Evolutionary conservation across 371 early-diverging fungal species (phyloP).

Genomic region (Mucor mucedo): DNA sequence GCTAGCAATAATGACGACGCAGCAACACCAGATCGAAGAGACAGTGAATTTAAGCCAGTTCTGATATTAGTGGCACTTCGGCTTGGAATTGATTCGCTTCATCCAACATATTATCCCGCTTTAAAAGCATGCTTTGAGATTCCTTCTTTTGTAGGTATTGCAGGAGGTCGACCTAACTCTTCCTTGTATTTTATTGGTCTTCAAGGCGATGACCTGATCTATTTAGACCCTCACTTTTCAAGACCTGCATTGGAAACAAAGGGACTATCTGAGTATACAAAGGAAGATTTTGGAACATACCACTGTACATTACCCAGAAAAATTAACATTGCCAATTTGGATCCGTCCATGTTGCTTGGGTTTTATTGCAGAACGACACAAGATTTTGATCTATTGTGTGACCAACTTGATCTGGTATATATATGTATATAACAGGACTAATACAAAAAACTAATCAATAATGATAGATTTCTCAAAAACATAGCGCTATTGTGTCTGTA

Average conservation of each 20-base stretch:
- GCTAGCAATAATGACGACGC: slow-evolving; percentile 10
- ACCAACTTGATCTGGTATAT: slow-evolving; percentile 51
- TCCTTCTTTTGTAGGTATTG: slow-evolving; percentile 86
- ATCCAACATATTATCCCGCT: slow-evolving; percentile 81
- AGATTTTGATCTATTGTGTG: slow-evolving; percentile 74
- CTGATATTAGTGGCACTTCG: slow-evolving; percentile 88
- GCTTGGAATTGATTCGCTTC: slow-evolving; percentile 86
- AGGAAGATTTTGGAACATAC: slow-evolving; percentile 77
- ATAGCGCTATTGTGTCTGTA: slow-evolving; percentile 70
- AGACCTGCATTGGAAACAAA: slow-evolving; percentile 71
- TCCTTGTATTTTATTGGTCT: slow-evolving; percentile 92
- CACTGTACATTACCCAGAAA: slow-evolving; percentile 81
- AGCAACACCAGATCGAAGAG: background rate
- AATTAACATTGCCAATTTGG: slow-evolving; percentile 75
- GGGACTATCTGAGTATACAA: slow-evolving; percentile 51
- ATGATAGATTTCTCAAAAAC: slow-evolving; percentile 42
- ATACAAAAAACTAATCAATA: no score
- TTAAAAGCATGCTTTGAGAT: slow-evolving; percentile 79
- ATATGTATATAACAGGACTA: background rate
- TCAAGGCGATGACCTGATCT: slow-evolving; percentile 83
- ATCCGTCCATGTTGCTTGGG: slow-evolving; percentile 93
- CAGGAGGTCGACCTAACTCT: slow-evolving; percentile 93
- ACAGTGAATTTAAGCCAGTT: slow-evolving; percentile 58
- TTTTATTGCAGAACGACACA: slow-evolving; percentile 76
- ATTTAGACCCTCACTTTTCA: slow-evolving; percentile 93